Evolutionary conservation across 2,329 filamentous ascomycete species (phyloP).

Genomic region (Exophiala sp.): DNA sequence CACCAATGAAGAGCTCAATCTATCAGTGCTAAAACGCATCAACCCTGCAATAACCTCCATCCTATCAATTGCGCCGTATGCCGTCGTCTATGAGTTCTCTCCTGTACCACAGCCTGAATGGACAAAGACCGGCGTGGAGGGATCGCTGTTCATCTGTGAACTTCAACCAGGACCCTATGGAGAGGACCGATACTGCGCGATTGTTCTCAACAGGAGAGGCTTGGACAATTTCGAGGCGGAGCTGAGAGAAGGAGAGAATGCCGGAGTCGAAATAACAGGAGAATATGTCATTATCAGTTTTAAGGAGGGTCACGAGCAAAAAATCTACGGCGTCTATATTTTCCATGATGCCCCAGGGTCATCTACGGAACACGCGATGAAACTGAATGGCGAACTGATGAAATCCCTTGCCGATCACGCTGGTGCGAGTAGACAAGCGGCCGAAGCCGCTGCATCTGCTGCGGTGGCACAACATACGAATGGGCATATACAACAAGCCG

Average conservation of each 20-base stretch:
- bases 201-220: constrained; percentile 66
- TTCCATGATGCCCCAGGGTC: constrained; percentile 54
- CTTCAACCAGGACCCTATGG: constrained; percentile 41
- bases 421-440: constrained; percentile 44
- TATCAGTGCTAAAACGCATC: constrained; percentile 75
- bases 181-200: constrained; percentile 52
- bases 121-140: constrained; percentile 82
- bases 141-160: constrained; percentile 81
- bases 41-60: constrained; percentile 67
- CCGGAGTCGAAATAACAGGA: constrained; percentile 59
- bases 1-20: constrained; percentile 80
- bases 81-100: constrained; percentile 76
- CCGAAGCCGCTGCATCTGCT: constrained; percentile 35
- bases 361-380: constrained; percentile 49
- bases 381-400: constrained; percentile 45
- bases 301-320: constrained; percentile 27
- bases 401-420: constrained; percentile 51
- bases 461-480: constrained; percentile 30
- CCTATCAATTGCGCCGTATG: constrained; percentile 74
- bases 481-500: constrained; percentile 35
- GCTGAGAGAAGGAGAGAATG: constrained; percentile 50
- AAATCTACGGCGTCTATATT: constrained; percentile 58
- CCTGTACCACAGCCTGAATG: constrained; percentile 56
- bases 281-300: constrained; percentile 56
- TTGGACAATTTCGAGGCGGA: constrained; percentile 65